A percentile compares a stretch with the other conserved stretches of the same genome.
Conservation (phyloP, 805 yeast species). For the Sugiyamaella floridensis region DNA sequence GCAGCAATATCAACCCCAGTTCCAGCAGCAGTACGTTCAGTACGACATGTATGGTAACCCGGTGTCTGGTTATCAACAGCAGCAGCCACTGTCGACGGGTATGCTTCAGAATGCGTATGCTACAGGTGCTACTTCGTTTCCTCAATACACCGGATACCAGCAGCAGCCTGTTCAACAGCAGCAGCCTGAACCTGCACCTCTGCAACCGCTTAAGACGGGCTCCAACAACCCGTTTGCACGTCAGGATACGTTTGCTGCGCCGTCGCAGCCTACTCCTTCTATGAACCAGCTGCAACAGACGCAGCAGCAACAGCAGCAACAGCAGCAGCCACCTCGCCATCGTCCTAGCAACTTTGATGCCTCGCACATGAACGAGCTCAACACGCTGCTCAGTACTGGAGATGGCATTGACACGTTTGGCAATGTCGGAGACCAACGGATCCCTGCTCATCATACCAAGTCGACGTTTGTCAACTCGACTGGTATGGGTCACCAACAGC, state of each 20-base stretch:
- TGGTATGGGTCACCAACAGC: conserved; percentile 39
- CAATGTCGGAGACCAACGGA: conserved; percentile 72
- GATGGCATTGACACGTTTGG: conserved; percentile 94
- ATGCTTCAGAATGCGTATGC: conserved; percentile 42
- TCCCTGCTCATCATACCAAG: conserved; percentile 88
- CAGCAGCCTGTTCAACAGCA: conserved; percentile 37
- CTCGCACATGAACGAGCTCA: conserved; percentile 56
- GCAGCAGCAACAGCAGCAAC: conserved; percentile 25
- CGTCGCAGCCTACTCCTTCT: conserved; percentile 15
- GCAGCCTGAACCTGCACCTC: conserved; percentile 30
- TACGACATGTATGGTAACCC: conserved; percentile 65
- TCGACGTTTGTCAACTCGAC: conserved; percentile 79
- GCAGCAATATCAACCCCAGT: conserved; percentile 21
- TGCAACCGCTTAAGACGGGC: conserved; percentile 59
- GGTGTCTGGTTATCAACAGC: conserved; percentile 31
- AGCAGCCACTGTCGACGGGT: conserved; percentile 49
- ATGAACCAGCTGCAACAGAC: conserved; percentile 25
- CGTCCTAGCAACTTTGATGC: conserved; percentile 46
- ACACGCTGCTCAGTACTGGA: conserved; percentile 72
- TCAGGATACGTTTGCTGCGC: conserved; percentile 7
- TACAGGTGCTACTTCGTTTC: conserved; percentile 17
- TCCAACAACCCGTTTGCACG: conserved; percentile 73
- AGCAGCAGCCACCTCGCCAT: conserved; percentile 24
- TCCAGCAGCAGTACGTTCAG: conserved; percentile 27
- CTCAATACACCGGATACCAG: conserved; percentile 15